phyloP scores from a whole-genome alignment of 83 land plant species.

The Picea mariana region DNA sequence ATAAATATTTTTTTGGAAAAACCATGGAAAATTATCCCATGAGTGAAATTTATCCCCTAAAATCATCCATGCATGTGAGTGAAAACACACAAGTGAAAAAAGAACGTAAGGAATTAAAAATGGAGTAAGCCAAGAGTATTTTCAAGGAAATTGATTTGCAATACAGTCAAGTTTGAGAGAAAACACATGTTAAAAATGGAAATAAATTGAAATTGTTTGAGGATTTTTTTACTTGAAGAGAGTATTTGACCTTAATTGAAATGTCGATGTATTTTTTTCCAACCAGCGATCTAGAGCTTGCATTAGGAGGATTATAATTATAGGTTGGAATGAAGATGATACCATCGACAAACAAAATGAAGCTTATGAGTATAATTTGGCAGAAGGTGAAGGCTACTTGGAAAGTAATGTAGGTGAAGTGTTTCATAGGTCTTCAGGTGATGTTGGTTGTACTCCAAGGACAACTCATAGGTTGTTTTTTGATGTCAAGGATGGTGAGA shows the following conservation, averaged over 20 bases:
- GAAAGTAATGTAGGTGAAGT: neutral
- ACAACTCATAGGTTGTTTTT: slow-evolving; percentile 7
- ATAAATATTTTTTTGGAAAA: too few species aligned
- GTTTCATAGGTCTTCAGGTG: slow-evolving; percentile 6
- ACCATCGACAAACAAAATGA: neutral
- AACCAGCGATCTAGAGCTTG: neutral
- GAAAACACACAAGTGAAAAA: too few species aligned
- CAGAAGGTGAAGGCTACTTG: neutral
- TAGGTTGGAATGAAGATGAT: neutral
- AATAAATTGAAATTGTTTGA: neutral
- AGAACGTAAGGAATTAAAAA: too few species aligned
- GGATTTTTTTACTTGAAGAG: neutral
- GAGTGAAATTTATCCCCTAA: too few species aligned
- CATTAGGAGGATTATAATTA: neutral
- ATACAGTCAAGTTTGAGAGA: neutral
- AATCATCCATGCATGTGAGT: too few species aligned
- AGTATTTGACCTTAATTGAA: neutral
- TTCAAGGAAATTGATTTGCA: too few species aligned
- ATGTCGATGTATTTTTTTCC: neutral
- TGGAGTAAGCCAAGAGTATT: too few species aligned
- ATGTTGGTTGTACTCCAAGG: neutral
- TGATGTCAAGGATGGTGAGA: slow-evolving; percentile 18
- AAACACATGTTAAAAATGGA: neutral
- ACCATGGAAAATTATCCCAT: too few species aligned
- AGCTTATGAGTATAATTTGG: too few species aligned